Evolutionary conservation across 106 monocot genomes (phyloP).

Genomic region (Acorus calamus): DNA sequence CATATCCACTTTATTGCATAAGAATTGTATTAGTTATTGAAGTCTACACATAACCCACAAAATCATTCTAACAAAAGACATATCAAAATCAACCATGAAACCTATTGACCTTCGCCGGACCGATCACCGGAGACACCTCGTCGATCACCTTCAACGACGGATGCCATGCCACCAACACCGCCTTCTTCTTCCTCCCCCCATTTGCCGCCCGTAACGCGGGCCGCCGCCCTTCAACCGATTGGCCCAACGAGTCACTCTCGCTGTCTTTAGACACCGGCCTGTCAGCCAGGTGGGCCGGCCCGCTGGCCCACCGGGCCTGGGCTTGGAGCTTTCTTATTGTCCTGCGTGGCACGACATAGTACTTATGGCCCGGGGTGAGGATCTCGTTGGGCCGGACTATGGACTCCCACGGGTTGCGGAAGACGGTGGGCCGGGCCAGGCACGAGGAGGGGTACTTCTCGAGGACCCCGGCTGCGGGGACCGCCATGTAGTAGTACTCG

Average conservation of each 20-base stretch:
- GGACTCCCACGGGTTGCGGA: conserved; percentile 13
- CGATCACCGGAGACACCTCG: neutral
- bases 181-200: neutral
- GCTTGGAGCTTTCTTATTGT: conserved; percentile 7
- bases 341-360: conserved; percentile 7
- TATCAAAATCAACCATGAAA: no score
- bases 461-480: conserved; percentile 1
- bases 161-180: neutral
- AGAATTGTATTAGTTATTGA: no score
- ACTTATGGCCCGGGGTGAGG: conserved; percentile 7
- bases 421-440: conserved; percentile 12
- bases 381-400: conserved; percentile 14
- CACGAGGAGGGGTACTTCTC: neutral
- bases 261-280: neutral
- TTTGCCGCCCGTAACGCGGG: neutral
- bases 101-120: no score
- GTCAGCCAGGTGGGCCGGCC: neutral
- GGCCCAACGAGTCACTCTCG: neutral
- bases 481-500: conserved; percentile 23
- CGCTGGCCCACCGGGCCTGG: neutral
- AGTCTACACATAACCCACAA: no score
- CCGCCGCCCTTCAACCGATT: no score
- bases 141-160: conserved; percentile 3
- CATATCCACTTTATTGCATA: no score
- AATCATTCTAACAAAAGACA: no score